Conservation (phyloP, 345 rosid genomes). For the Hevea brasiliensis region DNA sequence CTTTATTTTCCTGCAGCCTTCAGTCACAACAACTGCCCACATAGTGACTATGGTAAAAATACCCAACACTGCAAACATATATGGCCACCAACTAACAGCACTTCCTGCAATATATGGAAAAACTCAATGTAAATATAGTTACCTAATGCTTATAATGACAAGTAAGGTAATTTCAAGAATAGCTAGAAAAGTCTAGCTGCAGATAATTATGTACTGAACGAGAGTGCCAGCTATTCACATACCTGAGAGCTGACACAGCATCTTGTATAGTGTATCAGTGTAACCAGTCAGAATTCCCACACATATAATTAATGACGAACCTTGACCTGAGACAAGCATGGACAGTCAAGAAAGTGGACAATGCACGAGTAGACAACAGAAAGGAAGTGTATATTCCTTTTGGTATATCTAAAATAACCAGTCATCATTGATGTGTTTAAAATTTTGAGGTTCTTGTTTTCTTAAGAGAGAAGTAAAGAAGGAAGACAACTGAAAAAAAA, state of each 20-base stretch:
- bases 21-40: slow-evolving; percentile 94
- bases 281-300: slow-evolving; percentile 94
- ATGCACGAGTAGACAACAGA: background rate
- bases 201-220: too few species aligned
- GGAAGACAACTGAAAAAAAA: background rate
- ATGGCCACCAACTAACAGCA: slow-evolving; percentile 73
- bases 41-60: slow-evolving; percentile 77
- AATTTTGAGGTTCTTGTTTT: background rate
- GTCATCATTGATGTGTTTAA: background rate
- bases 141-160: background rate
- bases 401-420: background rate
- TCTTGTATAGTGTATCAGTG: slow-evolving; percentile 84
- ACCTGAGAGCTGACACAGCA: slow-evolving; percentile 88
- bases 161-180: background rate
- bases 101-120: slow-evolving; percentile 51
- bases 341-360: slow-evolving; percentile 16
- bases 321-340: slow-evolving; percentile 68
- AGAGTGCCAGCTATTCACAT: slow-evolving; percentile 16
- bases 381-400: background rate
- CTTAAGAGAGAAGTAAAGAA: background rate
- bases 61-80: slow-evolving; percentile 61
- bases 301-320: slow-evolving; percentile 85
- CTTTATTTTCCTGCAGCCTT: slow-evolving; percentile 96
- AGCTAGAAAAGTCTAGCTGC: background rate
- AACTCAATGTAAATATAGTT: slow-evolving; percentile 2